Evolutionary conservation across 495 filamentous ascomycete genomes (phyloP).

Genomic region (Neurospora sp.): DNA sequence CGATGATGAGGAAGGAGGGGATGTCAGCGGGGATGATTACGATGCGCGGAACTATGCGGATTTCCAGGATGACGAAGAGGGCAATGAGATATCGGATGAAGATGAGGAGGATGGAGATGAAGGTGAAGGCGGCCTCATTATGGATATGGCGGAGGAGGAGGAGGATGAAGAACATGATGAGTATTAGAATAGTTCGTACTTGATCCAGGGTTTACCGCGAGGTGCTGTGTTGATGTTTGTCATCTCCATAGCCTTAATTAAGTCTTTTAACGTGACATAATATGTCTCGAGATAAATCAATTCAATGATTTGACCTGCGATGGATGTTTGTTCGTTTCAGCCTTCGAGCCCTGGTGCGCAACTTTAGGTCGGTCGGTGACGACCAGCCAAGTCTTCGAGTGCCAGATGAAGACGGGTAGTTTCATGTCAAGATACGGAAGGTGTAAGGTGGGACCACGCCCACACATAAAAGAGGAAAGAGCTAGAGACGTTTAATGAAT

Average conservation of each 20-base stretch:
- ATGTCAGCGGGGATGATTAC: conserved; percentile 7
- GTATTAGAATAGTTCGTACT: background rate
- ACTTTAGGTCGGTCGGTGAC: too few relatives aligned
- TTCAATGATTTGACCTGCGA: too few relatives aligned
- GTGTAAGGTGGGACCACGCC: too few relatives aligned
- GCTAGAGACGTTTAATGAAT: too few relatives aligned
- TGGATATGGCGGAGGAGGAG: background rate
- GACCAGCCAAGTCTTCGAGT: too few relatives aligned
- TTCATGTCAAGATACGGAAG: too few relatives aligned
- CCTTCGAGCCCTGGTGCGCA: too few relatives aligned
- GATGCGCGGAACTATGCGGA: conserved; percentile 10
- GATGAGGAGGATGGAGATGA: background rate
- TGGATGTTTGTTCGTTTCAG: too few relatives aligned
- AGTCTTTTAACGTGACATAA: too few relatives aligned
- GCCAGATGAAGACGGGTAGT: too few relatives aligned
- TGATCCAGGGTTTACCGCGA: background rate
- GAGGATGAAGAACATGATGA: background rate
- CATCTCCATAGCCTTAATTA: background rate
- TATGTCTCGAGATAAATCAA: too few relatives aligned
- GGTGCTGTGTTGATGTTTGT: background rate
- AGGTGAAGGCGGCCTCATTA: background rate
- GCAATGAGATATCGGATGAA: background rate
- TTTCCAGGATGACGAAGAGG: conserved; percentile 14
- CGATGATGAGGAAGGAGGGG: background rate
- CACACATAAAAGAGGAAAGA: too few relatives aligned